phyloP scores from a whole-genome alignment of 176 grass and related monocot species.

The Stipa capillata region DNA sequence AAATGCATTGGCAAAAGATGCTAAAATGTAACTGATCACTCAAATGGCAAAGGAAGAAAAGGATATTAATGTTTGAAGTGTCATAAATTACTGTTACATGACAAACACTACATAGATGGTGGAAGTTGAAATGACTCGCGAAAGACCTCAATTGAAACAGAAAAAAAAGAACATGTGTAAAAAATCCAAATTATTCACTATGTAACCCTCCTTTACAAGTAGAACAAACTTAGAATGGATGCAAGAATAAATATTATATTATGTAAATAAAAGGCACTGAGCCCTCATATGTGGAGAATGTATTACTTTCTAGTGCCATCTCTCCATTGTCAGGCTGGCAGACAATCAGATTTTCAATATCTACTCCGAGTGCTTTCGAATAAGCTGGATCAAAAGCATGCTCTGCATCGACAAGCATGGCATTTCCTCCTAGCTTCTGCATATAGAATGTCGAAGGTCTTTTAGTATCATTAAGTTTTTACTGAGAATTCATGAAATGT shows the following conservation, averaged over 20 bases:
- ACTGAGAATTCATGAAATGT: neutral
- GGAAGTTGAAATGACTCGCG: neutral
- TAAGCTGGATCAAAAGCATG: constrained; percentile 98
- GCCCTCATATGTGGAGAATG: neutral
- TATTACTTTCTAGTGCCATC: constrained; percentile 97
- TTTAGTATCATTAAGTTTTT: neutral
- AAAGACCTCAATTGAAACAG: neutral
- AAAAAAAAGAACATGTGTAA: neutral
- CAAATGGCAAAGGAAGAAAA: neutral
- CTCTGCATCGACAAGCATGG: constrained; percentile 98
- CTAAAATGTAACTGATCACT: neutral
- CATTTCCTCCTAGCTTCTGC: constrained; percentile 96
- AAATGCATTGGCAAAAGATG: neutral
- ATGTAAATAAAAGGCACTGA: neutral
- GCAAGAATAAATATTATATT: neutral
- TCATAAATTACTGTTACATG: neutral
- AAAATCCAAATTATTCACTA: neutral
- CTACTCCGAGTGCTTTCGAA: constrained; percentile 87
- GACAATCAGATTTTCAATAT: constrained; percentile 99
- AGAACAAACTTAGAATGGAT: constrained; percentile 1
- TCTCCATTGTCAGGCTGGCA: constrained; percentile 98
- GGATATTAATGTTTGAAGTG: neutral
- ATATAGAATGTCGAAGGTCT: neutral
- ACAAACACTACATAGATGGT: neutral
- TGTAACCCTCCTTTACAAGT: neutral